Evolutionary conservation across 768 basidiomycete species (phyloP).

Genomic region (Boletus subparvulus): DNA sequence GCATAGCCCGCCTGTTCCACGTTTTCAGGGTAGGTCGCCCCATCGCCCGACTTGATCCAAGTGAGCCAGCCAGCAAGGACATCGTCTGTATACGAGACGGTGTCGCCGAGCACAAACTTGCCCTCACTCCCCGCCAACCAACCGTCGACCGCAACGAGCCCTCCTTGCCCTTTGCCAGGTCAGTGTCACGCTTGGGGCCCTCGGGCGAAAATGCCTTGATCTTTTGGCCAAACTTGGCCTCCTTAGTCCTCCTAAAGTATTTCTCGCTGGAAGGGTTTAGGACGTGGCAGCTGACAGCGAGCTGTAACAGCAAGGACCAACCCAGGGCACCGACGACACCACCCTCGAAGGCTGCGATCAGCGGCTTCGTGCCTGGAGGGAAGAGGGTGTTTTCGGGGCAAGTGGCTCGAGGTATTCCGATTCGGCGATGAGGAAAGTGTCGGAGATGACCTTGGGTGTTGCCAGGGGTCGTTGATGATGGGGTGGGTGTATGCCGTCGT

Average conservation of each 20-base stretch:
- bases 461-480: slow-evolving; percentile 38
- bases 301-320: slow-evolving; percentile 14
- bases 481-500: slow-evolving; percentile 40
- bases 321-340: slow-evolving; percentile 12
- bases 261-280: slow-evolving; percentile 30
- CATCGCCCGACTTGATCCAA: slow-evolving; percentile 35
- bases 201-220: slow-evolving; percentile 38
- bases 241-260: slow-evolving; percentile 38
- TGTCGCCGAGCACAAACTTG: slow-evolving; percentile 37
- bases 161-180: slow-evolving; percentile 29
- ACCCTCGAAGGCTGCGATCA: slow-evolving; percentile 41
- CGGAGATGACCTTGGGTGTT: slow-evolving; percentile 35
- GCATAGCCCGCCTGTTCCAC: slow-evolving; percentile 34
- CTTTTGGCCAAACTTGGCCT: slow-evolving; percentile 30
- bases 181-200: slow-evolving; percentile 24
- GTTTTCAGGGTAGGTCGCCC: slow-evolving; percentile 29
- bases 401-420: slow-evolving; percentile 40
- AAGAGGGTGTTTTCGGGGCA: slow-evolving; percentile 45
- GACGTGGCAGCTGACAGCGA: slow-evolving; percentile 7
- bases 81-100: slow-evolving; percentile 37
- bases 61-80: slow-evolving; percentile 33
- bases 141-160: slow-evolving; percentile 23
- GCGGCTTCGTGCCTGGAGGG: slow-evolving; percentile 38
- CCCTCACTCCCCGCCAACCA: slow-evolving; percentile 32
- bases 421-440: slow-evolving; percentile 44